Conservation (phyloP, 2,329 filamentous ascomycete species). For the Trichoderma hamatum region DNA sequence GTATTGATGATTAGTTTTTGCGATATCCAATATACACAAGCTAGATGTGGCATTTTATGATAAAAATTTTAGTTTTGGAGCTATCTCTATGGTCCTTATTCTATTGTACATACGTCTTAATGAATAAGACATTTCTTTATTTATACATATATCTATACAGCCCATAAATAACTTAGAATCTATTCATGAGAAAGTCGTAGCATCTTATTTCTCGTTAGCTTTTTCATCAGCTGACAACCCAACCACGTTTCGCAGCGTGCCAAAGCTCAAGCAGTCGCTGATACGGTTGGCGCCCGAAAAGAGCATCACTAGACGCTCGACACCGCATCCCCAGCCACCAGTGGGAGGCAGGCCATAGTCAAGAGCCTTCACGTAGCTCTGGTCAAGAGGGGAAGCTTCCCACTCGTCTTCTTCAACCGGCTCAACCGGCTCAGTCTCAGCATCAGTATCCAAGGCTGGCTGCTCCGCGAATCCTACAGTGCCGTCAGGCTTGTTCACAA, state of each 20-base stretch:
- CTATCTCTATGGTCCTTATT: neutral
- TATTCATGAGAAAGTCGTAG: neutral
- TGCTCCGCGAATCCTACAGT: conserved; percentile 37
- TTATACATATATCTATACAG: conserved; percentile 16
- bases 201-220: conserved; percentile 30
- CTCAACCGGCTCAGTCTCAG: conserved; percentile 11
- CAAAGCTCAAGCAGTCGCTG: conserved; percentile 85
- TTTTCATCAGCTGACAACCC: conserved; percentile 49
- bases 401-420: conserved; percentile 45
- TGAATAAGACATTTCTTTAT: neutral
- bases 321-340: conserved; percentile 92
- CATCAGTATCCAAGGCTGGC: conserved; percentile 44
- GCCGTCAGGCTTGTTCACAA: conserved; percentile 42
- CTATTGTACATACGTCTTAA: neutral
- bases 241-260: conserved; percentile 73
- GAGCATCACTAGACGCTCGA: conserved; percentile 91
- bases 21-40: conserved; percentile 1
- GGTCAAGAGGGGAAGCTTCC: conserved; percentile 61
- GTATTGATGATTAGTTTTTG: conserved; percentile 49
- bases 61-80: neutral
- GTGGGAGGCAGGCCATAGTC: conserved; percentile 94
- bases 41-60: neutral
- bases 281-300: conserved; percentile 80
- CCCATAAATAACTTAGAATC: neutral
- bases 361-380: conserved; percentile 81